phyloP scores from a whole-genome alignment of 495 filamentous ascomycete genomes.

The Penicillium cataractarum region DNA sequence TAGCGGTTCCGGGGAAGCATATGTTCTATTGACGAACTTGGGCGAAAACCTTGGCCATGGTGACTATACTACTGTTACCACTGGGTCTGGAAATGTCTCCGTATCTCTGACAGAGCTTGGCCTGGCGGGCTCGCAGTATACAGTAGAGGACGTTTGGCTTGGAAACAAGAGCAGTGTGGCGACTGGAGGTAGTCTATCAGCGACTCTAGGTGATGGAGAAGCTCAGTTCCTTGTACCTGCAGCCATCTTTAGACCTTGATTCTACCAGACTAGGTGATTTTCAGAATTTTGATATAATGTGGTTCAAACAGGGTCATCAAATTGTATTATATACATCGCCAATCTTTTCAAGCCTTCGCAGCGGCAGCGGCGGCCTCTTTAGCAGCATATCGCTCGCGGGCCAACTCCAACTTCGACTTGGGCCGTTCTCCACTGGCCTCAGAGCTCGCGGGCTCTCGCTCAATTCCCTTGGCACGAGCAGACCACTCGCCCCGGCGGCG shows the following conservation, averaged over 20 bases:
- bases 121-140: no score
- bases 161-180: no score
- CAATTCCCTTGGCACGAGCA: constrained; percentile 60
- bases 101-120: no score
- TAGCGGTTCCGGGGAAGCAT: no score
- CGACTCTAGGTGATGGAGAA: no score
- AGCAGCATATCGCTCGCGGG: constrained; percentile 48
- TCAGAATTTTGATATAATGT: background rate
- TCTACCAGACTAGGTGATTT: background rate
- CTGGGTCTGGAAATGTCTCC: no score
- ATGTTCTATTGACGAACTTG: no score
- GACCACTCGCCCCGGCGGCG: constrained; percentile 71
- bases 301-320: constrained; percentile 17
- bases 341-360: constrained; percentile 6
- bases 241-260: background rate
- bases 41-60: no score
- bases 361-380: constrained; percentile 26
- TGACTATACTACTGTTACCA: no score
- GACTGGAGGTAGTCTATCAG: no score
- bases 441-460: constrained; percentile 23
- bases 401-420: constrained; percentile 53
- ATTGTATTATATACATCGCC: constrained; percentile 10
- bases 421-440: constrained; percentile 34
- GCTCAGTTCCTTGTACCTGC: no score
- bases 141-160: no score